Evolutionary conservation across 192 early-diverging fungal genomes (phyloP).

Genomic region (Linnemannia elongata): DNA sequence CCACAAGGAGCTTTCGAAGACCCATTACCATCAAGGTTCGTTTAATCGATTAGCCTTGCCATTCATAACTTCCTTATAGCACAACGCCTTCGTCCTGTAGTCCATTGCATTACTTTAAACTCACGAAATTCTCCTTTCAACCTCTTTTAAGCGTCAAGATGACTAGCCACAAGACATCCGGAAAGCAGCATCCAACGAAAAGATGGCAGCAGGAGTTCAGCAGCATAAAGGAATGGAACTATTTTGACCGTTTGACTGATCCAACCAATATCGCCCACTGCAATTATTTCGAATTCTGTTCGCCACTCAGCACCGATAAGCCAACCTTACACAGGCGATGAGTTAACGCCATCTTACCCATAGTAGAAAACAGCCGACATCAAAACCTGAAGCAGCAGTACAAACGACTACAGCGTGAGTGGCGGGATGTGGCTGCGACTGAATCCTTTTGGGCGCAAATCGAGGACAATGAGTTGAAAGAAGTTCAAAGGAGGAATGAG

Average conservation of each 20-base stretch:
- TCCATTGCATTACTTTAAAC: neutral
- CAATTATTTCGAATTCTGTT: slow-evolving; percentile 27
- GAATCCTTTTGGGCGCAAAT: slow-evolving; percentile 23
- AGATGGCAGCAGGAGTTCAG: slow-evolving; percentile 21
- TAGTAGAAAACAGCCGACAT: slow-evolving; percentile 18
- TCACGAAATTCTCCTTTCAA: neutral
- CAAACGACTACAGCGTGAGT: slow-evolving; percentile 19
- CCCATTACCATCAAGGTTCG: neutral
- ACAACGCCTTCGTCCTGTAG: neutral
- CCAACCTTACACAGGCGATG: slow-evolving; percentile 12
- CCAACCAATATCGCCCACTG: slow-evolving; percentile 17
- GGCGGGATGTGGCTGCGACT: neutral
- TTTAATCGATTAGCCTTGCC: neutral
- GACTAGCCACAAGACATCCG: neutral
- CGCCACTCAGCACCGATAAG: slow-evolving; percentile 8
- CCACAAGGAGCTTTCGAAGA: neutral
- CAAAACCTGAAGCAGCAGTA: slow-evolving; percentile 11
- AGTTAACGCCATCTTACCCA: slow-evolving; percentile 22
- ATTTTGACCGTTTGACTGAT: slow-evolving; percentile 15
- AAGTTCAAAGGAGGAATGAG: slow-evolving; percentile 18
- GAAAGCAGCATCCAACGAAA: neutral
- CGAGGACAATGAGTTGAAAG: slow-evolving; percentile 11
- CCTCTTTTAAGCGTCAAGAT: neutral
- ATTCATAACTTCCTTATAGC: neutral
- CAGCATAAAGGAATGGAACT: neutral